phyloP scores from a whole-genome alignment of 2,329 filamentous ascomycete genomes.

The Trichoderma brevicompactum region DNA sequence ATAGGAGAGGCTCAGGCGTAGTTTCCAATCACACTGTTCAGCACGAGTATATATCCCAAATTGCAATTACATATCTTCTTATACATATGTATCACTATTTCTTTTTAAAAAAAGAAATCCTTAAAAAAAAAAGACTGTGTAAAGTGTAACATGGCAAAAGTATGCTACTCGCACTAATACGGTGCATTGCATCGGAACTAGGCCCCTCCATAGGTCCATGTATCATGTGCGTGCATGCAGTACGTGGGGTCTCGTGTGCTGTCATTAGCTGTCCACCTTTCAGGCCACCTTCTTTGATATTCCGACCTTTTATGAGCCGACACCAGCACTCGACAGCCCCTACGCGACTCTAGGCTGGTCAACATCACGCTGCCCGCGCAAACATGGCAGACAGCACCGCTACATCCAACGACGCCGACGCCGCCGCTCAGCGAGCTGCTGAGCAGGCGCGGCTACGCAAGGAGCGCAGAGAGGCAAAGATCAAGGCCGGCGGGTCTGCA shows the following conservation, averaged over 20 bases:
- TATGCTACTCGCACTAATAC: no score
- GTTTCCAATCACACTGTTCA: no score
- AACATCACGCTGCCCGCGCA: neutral
- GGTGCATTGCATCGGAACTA: neutral
- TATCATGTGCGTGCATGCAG: neutral
- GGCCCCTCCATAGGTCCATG: slow-evolving; percentile 9
- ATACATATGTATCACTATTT: no score
- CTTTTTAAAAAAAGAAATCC: neutral
- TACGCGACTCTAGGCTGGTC: neutral
- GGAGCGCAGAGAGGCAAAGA: slow-evolving; percentile 79
- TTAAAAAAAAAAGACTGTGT: neutral
- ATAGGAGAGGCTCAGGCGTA: no score
- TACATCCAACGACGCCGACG: slow-evolving; percentile 49
- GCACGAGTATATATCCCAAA: no score
- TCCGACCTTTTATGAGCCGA: neutral
- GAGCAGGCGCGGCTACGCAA: slow-evolving; percentile 76
- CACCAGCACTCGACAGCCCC: neutral
- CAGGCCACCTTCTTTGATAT: neutral
- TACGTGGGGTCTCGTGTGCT: slow-evolving; percentile 14
- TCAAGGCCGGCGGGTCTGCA: slow-evolving; percentile 70
- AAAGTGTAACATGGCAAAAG: no score
- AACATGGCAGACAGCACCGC: slow-evolving; percentile 48
- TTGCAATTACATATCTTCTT: no score
- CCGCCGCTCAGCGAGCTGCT: slow-evolving; percentile 55
- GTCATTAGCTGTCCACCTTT: slow-evolving; percentile 6